Base-by-base conservation (phyloP, 148 eudicot genomes). In the Camellia japonica region DNA sequence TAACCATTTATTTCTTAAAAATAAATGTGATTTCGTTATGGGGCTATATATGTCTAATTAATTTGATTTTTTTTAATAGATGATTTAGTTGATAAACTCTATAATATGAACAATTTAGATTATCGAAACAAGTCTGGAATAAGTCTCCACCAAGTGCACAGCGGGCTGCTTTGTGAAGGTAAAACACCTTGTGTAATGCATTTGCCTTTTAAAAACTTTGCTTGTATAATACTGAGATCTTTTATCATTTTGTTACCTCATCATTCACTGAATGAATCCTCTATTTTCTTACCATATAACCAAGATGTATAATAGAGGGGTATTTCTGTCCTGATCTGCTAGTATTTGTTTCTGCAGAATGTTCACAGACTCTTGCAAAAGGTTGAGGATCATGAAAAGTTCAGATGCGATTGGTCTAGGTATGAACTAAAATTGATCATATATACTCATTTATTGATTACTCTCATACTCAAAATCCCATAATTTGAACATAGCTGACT, bases 351-450 rank as follows among this genome's bases (percentile, higher is more conserved):
- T 23, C 49, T 66, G 79, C 85, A 82, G 85, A 30, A 82, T 82
- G 85, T 82, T 82, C 68, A 78, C 69, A 12, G 79, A 69, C 73
- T 62, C 85, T 59, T 82, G 85, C 65, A 82, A 78, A 43, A 78
- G 82, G 69, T 63, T 82, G 74, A 78, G 85, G 79, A 82, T 82
- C 79, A 78, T 82, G 85, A 82, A 82, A 61, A 82, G 85, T 73
- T 82, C 78, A 15, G 85, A 82, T 67, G 85, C 82, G 23, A 61
- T 78, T 51, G 85, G 85, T 1, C 73, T 82, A 82, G 85, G 85
- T 82, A 58, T 47, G 79, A n/a, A 15, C 54, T 66, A 16, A 43
- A 43, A 71, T 19, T 13, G 6, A 71, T 71, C 56, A 71, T 7
- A 71, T 71, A 41, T 30, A 1, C 14, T 52, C 0, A 11, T 49